Base-by-base conservation (phyloP, 371 early-diverging fungal species). In the Mortierella sp. region DNA sequence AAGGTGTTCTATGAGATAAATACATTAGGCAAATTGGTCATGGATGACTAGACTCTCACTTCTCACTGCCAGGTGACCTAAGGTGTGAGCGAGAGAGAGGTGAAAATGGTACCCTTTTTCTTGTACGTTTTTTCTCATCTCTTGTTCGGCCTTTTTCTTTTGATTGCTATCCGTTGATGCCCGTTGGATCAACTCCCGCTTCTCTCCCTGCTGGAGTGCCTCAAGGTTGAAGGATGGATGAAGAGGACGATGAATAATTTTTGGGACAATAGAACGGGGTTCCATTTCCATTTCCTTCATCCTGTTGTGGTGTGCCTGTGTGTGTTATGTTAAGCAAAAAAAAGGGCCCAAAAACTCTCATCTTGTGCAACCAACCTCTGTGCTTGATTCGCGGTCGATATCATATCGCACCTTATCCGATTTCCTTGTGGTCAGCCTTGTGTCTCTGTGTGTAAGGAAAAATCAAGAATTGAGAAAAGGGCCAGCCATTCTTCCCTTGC, bases 361-460 rank as follows among this genome's bases (percentile, higher is more conserved):
- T 63, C 11, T 68, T 68, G 68, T 68, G 43, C 41, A 35, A 68
- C 68, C 68, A 3, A 21, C 24, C 38, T 65, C 38, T 65, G 65
- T 65, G 65, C 65, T 65, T 38, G 38, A 38, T 21, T 38, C 21
- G 24, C 38, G 0, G 10, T 41, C 35, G 68, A 68, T 68, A 68
- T 68, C 38, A 68, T 68, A 68, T 68, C 68, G 21, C 24, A 68
- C 68, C 68, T 68, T 38, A 68, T 68, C 21, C 68, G 68, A 68
- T 63, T 63, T 63, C 18, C 65, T 7, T 35, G 48, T 46, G 48
- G 12, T 46, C 48, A 46, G 48, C 16, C 14, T 46, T 14, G 46
- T 46, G 46, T 14, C 46, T 46, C 46, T 46, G 46, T 46, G 48
- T 14, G 48, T 11, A 46, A 46, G 14, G 14, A 12, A 54, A 51